Base-by-base conservation (phyloP, 768 basidiomycete genomes). In the Galerina sulciceps region DNA sequence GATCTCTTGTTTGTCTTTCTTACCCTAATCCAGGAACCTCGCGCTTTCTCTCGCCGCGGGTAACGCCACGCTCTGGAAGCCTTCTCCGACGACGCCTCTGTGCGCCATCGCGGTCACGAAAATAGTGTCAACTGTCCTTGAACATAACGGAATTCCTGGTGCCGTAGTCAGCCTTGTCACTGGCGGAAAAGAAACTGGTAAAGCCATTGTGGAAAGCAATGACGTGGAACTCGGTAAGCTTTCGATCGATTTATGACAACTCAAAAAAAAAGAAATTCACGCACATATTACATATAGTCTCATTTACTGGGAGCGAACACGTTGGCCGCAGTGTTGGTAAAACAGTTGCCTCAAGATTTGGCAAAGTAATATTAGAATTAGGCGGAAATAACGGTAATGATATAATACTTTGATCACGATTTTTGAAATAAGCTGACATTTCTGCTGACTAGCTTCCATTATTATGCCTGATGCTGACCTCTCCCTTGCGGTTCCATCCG, bases 61-160 rank as follows among this genome's bases (percentile, higher is more conserved):
- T 15, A 98, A 99, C 72, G 89, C 94, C 1, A 96, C 94, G 0
- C 72, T 99, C 45, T 98, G 96, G 96, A 98, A 98, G 70, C 96
- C 96, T 6, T 91, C 94, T 0, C 93, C 89, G 2, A 91, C 83
- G 2, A 98, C 96, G 0, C 89, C 96, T 3, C 75, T 96, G 36
- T 96, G 89, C 70, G 82, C 94, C n/a, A 90, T 99, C 57, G 96
- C 96, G 0, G 85, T 94, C 20, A 95, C 93, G 20, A 88, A 85
- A 69, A 92, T 98, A 65, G 79, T 99, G 22, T 80, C 93, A 17
- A 71, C 77, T 31, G 90, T 98, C 13, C 79, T 99, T 58, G 91
- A 95, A 73, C 79, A 73, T 57, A 94, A 98, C 69, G 86, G 85
- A 35, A 77, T 97, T 10, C 91, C 93, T 1, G 94, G 93, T 2